phyloP scores from a whole-genome alignment of 257 asterid species.

The Capsicum baccatum region DNA sequence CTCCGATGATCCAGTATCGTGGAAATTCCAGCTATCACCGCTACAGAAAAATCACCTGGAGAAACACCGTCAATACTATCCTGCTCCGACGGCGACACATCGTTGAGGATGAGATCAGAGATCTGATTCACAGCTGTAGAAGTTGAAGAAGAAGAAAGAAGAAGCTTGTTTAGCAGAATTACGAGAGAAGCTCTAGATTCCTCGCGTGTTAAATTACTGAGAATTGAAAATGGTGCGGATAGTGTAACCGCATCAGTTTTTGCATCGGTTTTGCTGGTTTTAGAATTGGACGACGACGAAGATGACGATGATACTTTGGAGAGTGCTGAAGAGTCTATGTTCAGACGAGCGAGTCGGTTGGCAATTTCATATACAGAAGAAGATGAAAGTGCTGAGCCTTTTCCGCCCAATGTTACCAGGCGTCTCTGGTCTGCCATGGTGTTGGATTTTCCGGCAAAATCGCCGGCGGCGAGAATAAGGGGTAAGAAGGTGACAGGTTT shows the following conservation, averaged over 20 bases:
- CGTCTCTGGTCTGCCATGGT: constrained; percentile 34
- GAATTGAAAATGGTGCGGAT: constrained; percentile 48
- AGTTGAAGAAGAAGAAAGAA: constrained; percentile 51
- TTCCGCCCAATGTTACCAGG: constrained; percentile 65
- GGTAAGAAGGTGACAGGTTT: background rate
- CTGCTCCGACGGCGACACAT: constrained; percentile 17
- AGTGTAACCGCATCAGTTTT: background rate
- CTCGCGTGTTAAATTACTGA: constrained; percentile 40
- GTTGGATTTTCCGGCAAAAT: background rate
- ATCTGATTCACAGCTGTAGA: constrained; percentile 44
- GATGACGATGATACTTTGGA: constrained; percentile 47
- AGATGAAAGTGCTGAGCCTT: constrained; percentile 57
- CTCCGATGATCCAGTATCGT: constrained; percentile 65
- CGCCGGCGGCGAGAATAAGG: background rate
- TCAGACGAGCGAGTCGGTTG: constrained; percentile 46
- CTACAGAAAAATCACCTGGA: constrained; percentile 51
- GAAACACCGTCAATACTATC: constrained; percentile 43
- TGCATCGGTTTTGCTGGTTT: constrained; percentile 4
- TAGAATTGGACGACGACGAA: constrained; percentile 25
- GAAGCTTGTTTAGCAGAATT: constrained; percentile 65
- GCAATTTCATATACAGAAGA: constrained; percentile 61
- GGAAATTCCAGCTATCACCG: constrained; percentile 64
- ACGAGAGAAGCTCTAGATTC: constrained; percentile 71
- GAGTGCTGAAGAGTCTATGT: constrained; percentile 60
- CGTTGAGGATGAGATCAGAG: constrained; percentile 46